Evolutionary conservation across 2,329 filamentous ascomycete species (phyloP).

Genomic region (Sclerotinia trifoliorum): DNA sequence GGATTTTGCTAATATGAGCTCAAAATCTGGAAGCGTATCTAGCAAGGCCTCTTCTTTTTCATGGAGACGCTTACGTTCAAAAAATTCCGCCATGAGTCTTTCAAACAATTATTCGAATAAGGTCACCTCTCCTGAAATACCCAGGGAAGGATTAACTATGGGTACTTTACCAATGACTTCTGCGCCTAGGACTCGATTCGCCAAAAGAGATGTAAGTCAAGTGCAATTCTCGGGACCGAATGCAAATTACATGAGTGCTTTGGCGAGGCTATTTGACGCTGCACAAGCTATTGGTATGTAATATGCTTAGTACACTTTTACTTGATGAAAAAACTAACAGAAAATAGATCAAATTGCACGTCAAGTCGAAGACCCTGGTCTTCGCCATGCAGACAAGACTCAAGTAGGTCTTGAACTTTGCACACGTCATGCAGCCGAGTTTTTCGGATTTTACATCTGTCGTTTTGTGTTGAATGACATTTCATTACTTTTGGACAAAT

Average conservation of each 20-base stretch:
- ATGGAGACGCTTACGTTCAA: conserved; percentile 86
- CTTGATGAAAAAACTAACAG: conserved; percentile 34
- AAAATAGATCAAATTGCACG: conserved; percentile 84
- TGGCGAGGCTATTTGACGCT: conserved; percentile 89
- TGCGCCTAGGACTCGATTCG: conserved; percentile 62
- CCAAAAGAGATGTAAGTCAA: conserved; percentile 67
- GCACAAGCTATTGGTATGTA: conserved; percentile 84
- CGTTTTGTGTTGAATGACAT: conserved; percentile 90
- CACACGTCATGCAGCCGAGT: conserved; percentile 90
- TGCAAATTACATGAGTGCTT: conserved; percentile 83
- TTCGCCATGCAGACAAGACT: conserved; percentile 87
- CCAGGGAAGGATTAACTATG: conserved; percentile 64
- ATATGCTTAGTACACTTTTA: not conserved
- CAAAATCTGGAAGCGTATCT: conserved; percentile 59
- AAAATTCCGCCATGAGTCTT: conserved; percentile 72
- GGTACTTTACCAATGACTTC: conserved; percentile 74
- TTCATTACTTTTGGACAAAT: conserved; percentile 85
- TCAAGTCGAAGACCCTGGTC: conserved; percentile 91
- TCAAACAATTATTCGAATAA: conserved; percentile 52
- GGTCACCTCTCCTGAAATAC: conserved; percentile 46
- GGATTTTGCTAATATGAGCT: conserved; percentile 45
- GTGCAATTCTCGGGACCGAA: conserved; percentile 79
- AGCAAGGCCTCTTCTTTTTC: conserved; percentile 79
- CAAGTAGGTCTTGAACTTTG: conserved; percentile 94
- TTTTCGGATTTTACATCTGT: conserved; percentile 96